phyloP scores from a whole-genome alignment of 164 flowering plant species.

The Nymphaea colorata region DNA sequence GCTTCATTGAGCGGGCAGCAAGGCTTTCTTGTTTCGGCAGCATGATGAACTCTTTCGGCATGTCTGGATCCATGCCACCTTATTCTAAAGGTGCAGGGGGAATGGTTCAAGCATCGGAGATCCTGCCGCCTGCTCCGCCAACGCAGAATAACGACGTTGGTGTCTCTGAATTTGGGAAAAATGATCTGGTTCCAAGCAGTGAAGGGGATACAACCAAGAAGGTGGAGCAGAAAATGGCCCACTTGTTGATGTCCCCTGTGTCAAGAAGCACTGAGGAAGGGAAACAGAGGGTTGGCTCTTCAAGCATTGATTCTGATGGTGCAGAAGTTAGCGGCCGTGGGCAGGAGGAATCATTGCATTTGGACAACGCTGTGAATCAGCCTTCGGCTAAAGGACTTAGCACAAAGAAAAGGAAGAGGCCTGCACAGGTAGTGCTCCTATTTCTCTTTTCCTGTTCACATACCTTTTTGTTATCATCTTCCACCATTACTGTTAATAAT shows the following conservation, averaged over 20 bases:
- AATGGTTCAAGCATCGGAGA: slow-evolving; percentile 26
- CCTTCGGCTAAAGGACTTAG: slow-evolving; percentile 29
- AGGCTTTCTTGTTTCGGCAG: slow-evolving; percentile 73
- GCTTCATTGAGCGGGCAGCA: slow-evolving; percentile 87
- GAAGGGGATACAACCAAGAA: slow-evolving; percentile 35
- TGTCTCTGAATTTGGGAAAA: slow-evolving; percentile 23
- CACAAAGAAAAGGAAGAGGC: slow-evolving; percentile 66
- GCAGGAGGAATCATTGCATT: slow-evolving; percentile 27
- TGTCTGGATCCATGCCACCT: slow-evolving; percentile 29
- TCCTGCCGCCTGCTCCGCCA: slow-evolving; percentile 16
- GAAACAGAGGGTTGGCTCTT: slow-evolving; percentile 28
- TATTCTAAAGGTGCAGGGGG: slow-evolving; percentile 21
- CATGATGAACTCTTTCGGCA: slow-evolving; percentile 35
- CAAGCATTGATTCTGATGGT: slow-evolving; percentile 56
- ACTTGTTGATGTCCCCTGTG: slow-evolving; percentile 16
- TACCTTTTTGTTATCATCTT: neutral
- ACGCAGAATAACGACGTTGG: slow-evolving; percentile 27
- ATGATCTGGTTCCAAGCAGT: slow-evolving; percentile 22
- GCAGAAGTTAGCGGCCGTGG: slow-evolving; percentile 48
- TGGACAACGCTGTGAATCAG: slow-evolving; percentile 29
- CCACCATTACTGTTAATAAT: neutral
- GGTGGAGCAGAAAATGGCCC: slow-evolving; percentile 25
- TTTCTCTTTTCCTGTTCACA: neutral
- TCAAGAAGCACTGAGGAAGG: slow-evolving; percentile 21
- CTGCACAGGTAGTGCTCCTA: slow-evolving; percentile 37